These are phyloP conservation scores for Blepharisma undulans DNA, from an alignment of 169 alveolate species.

Conservation along the genomic window DNA sequence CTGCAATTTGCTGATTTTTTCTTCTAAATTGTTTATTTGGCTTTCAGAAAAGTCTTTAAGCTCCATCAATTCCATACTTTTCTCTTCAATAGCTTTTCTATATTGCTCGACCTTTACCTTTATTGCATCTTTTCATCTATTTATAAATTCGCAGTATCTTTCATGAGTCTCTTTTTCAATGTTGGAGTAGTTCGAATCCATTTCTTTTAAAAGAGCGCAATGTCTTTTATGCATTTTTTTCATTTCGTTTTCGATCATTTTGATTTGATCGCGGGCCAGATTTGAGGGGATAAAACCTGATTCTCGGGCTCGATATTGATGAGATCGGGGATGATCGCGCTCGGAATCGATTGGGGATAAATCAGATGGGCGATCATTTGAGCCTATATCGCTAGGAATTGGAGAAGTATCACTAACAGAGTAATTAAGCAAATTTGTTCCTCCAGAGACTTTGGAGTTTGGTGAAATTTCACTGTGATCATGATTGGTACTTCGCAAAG, in stretches of 20 bases:
- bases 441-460: neutral
- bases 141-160: slow-evolving; percentile 55
- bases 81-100: slow-evolving; percentile 46
- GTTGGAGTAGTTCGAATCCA: slow-evolving; percentile 57
- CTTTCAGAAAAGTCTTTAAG: slow-evolving; percentile 33
- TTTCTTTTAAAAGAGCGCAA: slow-evolving; percentile 52
- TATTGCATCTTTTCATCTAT: slow-evolving; percentile 56
- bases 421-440: neutral
- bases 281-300: neutral
- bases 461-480: neutral
- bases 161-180: slow-evolving; percentile 59
- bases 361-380: neutral
- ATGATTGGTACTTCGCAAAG: neutral
- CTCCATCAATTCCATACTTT: slow-evolving; percentile 37
- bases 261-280: slow-evolving; percentile 50
- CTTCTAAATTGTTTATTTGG: slow-evolving; percentile 4
- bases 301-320: neutral
- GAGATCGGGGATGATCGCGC: neutral
- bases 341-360: neutral
- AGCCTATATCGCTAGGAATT: neutral
- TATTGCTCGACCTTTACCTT: slow-evolving; percentile 48
- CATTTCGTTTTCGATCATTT: slow-evolving; percentile 62
- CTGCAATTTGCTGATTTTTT: neutral
- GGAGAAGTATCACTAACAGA: neutral
- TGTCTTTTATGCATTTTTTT: slow-evolving; percentile 54